Percentiles rank a stretch among this genome's conserved stretches.
Conservation (phyloP, 2,329 filamentous ascomycete genomes). For the Colletotrichum musae region DNA sequence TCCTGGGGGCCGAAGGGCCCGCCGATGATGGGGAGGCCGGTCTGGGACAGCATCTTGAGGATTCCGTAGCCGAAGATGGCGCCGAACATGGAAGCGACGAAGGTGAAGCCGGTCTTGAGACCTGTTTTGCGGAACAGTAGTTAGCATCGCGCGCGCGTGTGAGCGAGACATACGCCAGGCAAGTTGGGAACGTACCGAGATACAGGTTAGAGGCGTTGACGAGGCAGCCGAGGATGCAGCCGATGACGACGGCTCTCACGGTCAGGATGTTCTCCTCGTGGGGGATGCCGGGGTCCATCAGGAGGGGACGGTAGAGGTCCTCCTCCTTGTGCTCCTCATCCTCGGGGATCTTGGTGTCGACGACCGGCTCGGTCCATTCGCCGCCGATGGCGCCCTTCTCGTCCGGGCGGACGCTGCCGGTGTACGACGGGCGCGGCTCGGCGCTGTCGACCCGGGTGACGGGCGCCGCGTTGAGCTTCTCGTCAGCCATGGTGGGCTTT, state of each 20-base stretch:
- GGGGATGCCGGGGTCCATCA: slow-evolving; percentile 52
- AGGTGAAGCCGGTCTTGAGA: slow-evolving; percentile 67
- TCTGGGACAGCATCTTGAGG: slow-evolving; percentile 66
- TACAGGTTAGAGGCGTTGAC: slow-evolving; percentile 76
- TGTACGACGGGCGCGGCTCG: slow-evolving; percentile 29
- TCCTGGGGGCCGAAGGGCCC: slow-evolving; percentile 72
- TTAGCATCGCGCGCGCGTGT: neutral
- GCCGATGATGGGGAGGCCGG: slow-evolving; percentile 66
- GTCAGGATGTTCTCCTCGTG: slow-evolving; percentile 67
- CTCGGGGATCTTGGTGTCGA: slow-evolving; percentile 46
- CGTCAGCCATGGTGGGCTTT: slow-evolving; percentile 18
- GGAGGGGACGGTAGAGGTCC: slow-evolving; percentile 57
- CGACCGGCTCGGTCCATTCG: slow-evolving; percentile 41
- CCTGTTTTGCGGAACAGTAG: slow-evolving; percentile 47
- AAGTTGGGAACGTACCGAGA: slow-evolving; percentile 48
- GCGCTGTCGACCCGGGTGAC: slow-evolving; percentile 17
- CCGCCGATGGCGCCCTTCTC: slow-evolving; percentile 39
- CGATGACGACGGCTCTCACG: slow-evolving; percentile 67
- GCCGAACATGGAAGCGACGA: slow-evolving; percentile 63
- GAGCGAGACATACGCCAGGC: too few species aligned
- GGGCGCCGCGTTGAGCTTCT: slow-evolving; percentile 17
- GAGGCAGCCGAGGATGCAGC: slow-evolving; percentile 69
- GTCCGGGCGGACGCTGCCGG: slow-evolving; percentile 28
- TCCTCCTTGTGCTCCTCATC: slow-evolving; percentile 49
- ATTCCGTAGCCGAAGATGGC: slow-evolving; percentile 74